phyloP scores from a whole-genome alignment of 169 alveolate genomes.

The Babesia bovis region DNA sequence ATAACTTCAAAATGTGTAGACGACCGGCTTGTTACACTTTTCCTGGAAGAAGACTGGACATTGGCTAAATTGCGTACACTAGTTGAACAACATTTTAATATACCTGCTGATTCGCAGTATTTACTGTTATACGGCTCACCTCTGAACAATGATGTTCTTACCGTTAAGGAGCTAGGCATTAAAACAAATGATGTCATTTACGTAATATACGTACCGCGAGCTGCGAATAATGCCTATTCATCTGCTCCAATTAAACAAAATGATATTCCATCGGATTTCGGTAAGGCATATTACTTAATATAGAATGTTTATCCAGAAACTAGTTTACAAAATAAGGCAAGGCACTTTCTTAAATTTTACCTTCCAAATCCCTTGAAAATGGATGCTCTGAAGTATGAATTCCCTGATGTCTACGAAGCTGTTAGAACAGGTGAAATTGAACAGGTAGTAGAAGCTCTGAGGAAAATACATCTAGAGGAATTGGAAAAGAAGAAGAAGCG shows the following conservation, averaged over 20 bases:
- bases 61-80: slow-evolving; percentile 12
- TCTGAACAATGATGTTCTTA: slow-evolving; percentile 2
- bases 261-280: neutral
- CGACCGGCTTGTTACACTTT: slow-evolving; percentile 49
- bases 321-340: neutral
- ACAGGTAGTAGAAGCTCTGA: slow-evolving; percentile 19
- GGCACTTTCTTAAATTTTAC: neutral
- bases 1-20: slow-evolving; percentile 4
- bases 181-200: slow-evolving; percentile 37
- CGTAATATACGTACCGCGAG: neutral
- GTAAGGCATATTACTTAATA: neutral
- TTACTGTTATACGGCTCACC: slow-evolving; percentile 36
- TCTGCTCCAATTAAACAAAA: neutral
- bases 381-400: slow-evolving; percentile 16
- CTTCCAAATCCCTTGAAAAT: slow-evolving; percentile 12
- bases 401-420: slow-evolving; percentile 39
- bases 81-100: slow-evolving; percentile 35
- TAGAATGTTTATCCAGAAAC: neutral
- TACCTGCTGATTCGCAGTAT: slow-evolving; percentile 21
- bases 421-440: slow-evolving; percentile 10
- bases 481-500: slow-evolving; percentile 55
- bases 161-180: slow-evolving; percentile 23
- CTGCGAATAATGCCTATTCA: neutral
- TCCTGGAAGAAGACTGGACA: slow-evolving; percentile 57
- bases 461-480: neutral